Percentiles rank a stretch among this genome's conserved stretches.
phyloP scores from a whole-genome alignment of 805 yeast species.

The Pichia cabralensis region DNA sequence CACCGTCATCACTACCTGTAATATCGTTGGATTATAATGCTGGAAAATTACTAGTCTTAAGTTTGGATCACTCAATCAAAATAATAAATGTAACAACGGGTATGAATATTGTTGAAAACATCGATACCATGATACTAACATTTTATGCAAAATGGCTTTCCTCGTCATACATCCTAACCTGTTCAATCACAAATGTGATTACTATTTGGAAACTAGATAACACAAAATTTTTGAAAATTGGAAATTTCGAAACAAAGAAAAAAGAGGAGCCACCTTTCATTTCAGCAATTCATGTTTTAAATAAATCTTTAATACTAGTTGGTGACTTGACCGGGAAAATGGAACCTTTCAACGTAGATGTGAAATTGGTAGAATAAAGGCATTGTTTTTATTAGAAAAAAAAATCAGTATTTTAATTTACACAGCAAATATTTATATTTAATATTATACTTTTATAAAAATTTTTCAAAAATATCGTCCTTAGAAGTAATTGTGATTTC shows the following conservation, averaged over 20 bases:
- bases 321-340: slow-evolving; percentile 24
- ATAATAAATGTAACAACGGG: neutral
- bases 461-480: slow-evolving; percentile 10
- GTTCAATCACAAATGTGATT: neutral
- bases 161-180: neutral
- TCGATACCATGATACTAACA: neutral
- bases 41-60: neutral
- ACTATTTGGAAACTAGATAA: slow-evolving; percentile 3
- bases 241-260: neutral
- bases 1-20: slow-evolving; percentile 1
- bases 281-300: neutral
- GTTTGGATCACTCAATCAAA: slow-evolving; percentile 2
- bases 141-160: slow-evolving; percentile 1
- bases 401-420: too few relatives aligned
- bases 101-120: neutral
- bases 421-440: too few relatives aligned
- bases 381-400: too few relatives aligned
- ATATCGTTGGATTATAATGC: slow-evolving; percentile 4
- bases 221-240: neutral
- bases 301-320: neutral
- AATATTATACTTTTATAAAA: too few relatives aligned
- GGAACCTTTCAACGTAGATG: too few relatives aligned
- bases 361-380: too few relatives aligned
- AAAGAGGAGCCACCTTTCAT: neutral
- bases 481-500: slow-evolving; percentile 37